Base-by-base conservation (phyloP, 2,329 filamentous ascomycete species). In the Nemania bipapillata region DNA sequence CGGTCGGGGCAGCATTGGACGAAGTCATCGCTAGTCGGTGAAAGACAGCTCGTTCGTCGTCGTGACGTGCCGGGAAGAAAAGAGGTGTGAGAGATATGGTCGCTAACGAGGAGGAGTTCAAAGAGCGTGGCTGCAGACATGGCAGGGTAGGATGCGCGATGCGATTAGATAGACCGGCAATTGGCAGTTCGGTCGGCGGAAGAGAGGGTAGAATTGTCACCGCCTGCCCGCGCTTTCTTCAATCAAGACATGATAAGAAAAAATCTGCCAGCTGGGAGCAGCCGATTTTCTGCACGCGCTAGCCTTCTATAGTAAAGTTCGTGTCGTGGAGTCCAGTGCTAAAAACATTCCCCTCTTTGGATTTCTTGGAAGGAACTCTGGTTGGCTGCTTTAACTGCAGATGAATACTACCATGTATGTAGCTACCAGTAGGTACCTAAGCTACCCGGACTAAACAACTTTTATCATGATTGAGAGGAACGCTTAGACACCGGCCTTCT, bases 11-110 rank as follows among this genome's bases (percentile, higher is more conserved):
- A 79, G 79, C 81, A 79, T 81, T 81, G 77, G 85, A 86, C 86
- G 86, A 88, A 86, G 84, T 87, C 86, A 88, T 87, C 85, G 85
- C 86, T 87, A 80, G 81, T 83, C 79, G 77, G 76, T 69, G 68
- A 63, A 71, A 74, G 79, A 85, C 85, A 86, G 86, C 85, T 87
- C 85, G 81, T 87, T 86, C 85, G 85, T 83, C 85, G 80, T 63
- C n/a, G 72, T 72, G 74, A 74, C 70, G 67, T 73, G 69, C 73
- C 73, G 68, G 56, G 47, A 37, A 58, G 50, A 26, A 40, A 45
- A 63, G 42, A 59, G 12, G 45, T 32, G 37, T 53, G 61, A 22
- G 54, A 30, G 28, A 30, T 54, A 63, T 54, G 52, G 64, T 66
- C 54, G 65, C 35, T 66, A 37, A 20, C 67, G 50, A 53, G 45